Base-by-base conservation (phyloP, 192 early-diverging fungal genomes). In the Coemansia sp. region DNA sequence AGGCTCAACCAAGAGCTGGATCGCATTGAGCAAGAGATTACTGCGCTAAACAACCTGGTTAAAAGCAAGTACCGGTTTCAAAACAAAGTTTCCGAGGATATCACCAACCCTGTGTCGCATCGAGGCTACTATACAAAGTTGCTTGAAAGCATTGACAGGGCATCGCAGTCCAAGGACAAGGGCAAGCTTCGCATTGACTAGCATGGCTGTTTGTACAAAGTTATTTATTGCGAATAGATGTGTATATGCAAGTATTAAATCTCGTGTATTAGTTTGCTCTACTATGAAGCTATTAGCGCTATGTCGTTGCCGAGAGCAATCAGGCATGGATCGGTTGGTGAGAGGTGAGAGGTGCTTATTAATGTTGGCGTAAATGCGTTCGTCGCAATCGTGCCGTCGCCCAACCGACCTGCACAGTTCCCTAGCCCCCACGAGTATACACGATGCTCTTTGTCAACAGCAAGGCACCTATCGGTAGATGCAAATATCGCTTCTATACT, bases 401-500 rank as follows among this genome's bases (percentile, higher is more conserved):
- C 71, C 12, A 80, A 61, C 1, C 77, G 63, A n/a, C 77, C 77
- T 10, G 59, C 61, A 4, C 52, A 14, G 46, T 80, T 80, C 10
- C 68, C 71, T 15, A 80, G 62, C 4, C 77, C 77, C 77, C 77
- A 80, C 57, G 77, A 74, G 49, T 64, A 71, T 9, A 80, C 51
- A 15, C 40, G 51, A 37, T 48, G 44, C 22, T 23, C 40, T 10
- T 5, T 26, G 57, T 69, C 71, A 12, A 80, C 11, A 0, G 77
- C 71, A 0, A 80, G 47, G 14, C 71, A 71, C 9, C 77, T 51
- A 26, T 90, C 89, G 3, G 85, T 87, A 12, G 84, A 84, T 8
- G 87, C 87, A 57, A 74, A 72, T 28, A 90, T 72, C 20, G 66
- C 65, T 25, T 37, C 60, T 20, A 90, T 70, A 7, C 59, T 55